Conservation (phyloP, 495 filamentous ascomycete genomes). For the Patellaria atrata region DNA sequence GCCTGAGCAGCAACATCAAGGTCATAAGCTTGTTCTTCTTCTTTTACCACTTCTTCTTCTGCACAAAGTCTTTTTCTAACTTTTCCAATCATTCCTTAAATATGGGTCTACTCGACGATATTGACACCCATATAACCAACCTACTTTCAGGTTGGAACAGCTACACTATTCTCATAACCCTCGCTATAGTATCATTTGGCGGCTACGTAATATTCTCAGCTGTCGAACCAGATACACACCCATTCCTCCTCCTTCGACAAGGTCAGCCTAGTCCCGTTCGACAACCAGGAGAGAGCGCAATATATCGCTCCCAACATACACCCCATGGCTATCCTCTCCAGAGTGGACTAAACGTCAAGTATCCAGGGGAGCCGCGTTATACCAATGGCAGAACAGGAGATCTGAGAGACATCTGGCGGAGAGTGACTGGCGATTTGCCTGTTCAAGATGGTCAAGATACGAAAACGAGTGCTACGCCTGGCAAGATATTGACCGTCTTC, state of each 20-base stretch:
- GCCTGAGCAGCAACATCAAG: too few relatives aligned
- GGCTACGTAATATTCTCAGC: conserved; percentile 46
- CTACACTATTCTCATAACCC: conserved; percentile 51
- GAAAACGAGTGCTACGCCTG: conserved; percentile 18
- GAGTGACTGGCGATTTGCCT: conserved; percentile 47
- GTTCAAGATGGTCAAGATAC: conserved; percentile 44
- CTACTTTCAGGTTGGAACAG: conserved; percentile 67
- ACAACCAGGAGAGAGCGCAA: conserved; percentile 67
- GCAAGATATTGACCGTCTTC: conserved; percentile 64
- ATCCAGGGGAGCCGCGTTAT: conserved; percentile 70
- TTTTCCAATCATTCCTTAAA: conserved; percentile 15
- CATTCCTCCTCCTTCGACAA: conserved; percentile 77
- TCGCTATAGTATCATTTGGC: conserved; percentile 44
- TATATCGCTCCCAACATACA: conserved; percentile 66
- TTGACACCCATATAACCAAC: conserved; percentile 54
- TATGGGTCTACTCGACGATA: conserved; percentile 27
- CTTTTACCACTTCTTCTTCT: background rate
- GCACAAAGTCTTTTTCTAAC: background rate
- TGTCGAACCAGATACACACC: conserved; percentile 76
- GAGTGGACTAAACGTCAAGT: conserved; percentile 71
- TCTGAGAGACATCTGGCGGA: conserved; percentile 81
- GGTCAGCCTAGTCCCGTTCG: conserved; percentile 62
- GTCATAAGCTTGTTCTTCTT: too few relatives aligned
- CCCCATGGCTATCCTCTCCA: conserved; percentile 74
- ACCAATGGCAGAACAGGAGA: conserved; percentile 71